These are phyloP conservation scores for Effrenium voratum DNA, from an alignment of 73 alveolate genomes.

Conservation along the genomic window DNA sequence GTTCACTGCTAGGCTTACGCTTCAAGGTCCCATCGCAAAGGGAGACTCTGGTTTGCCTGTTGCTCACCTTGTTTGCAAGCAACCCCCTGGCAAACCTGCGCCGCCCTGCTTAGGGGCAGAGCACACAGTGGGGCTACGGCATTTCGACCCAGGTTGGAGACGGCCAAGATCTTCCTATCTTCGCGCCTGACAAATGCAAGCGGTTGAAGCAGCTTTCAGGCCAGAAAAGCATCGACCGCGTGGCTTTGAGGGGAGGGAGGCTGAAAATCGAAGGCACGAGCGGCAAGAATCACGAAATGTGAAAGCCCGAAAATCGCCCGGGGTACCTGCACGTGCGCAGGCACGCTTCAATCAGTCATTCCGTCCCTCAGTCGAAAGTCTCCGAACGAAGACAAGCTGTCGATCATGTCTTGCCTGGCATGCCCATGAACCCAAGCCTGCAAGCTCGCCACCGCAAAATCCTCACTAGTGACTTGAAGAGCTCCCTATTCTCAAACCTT, in stretches of 20 bases:
- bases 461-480: no score
- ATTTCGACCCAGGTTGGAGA: slow-evolving; percentile 90
- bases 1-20: neutral
- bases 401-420: no score
- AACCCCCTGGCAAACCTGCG: no score
- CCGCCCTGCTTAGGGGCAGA: no score
- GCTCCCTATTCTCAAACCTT: no score
- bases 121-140: neutral
- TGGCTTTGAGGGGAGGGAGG: neutral
- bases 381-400: no score
- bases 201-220: neutral
- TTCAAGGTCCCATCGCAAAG: no score
- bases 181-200: slow-evolving; percentile 29
- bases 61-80: neutral
- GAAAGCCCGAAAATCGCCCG: neutral
- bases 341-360: no score
- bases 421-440: no score
- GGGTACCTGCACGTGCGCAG: neutral
- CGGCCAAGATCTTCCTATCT: slow-evolving; percentile 87
- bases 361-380: no score
- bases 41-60: no score
- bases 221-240: neutral
- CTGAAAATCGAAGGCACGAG: neutral
- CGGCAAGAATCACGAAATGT: neutral
- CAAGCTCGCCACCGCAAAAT: no score